These are phyloP conservation scores for Coemansia biformis DNA, from an alignment of 192 early-diverging fungal genomes.

Conservation along the genomic window DNA sequence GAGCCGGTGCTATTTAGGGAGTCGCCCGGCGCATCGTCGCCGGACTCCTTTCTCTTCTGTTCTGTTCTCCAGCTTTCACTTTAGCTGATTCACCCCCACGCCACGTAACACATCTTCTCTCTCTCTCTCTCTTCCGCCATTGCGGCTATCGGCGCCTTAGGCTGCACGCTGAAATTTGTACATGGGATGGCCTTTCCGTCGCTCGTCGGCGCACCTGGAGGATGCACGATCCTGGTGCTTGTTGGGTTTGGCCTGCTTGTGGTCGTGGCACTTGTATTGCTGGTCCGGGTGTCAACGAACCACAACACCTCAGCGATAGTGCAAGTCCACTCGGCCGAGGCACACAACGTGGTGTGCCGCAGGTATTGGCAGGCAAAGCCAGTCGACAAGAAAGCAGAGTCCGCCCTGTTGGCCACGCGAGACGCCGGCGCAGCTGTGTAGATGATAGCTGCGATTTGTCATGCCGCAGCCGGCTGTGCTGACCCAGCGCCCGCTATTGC, in stretches of 20 bases:
- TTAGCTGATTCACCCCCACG: too few species aligned
- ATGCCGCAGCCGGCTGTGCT: too few species aligned
- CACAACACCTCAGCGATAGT: conserved; percentile 56
- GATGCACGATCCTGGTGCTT: conserved; percentile 60
- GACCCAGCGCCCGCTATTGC: too few species aligned
- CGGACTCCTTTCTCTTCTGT: too few species aligned
- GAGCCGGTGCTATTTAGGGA: too few species aligned
- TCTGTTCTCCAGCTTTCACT: too few species aligned
- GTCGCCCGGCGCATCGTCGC: too few species aligned
- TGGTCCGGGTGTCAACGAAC: conserved; percentile 76
- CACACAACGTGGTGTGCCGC: conserved; percentile 25
- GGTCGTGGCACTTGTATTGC: conserved; percentile 54
- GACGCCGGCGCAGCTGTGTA: too few species aligned
- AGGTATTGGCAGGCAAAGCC: conserved; percentile 3
- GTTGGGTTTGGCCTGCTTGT: conserved; percentile 53
- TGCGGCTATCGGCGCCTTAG: conserved; percentile 59
- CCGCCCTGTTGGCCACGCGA: conserved; percentile 5
- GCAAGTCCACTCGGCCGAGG: conserved; percentile 28
- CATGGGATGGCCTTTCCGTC: conserved; percentile 54
- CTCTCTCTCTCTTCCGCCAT: conserved; percentile 58
- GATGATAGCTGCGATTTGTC: too few species aligned
- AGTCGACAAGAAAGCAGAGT: conserved; percentile 1
- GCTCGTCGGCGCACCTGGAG: conserved; percentile 28
- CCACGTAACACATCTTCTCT: too few species aligned
- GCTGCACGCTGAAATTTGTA: conserved; percentile 56